phyloP scores from a whole-genome alignment of 164 flowering plant genomes.

The Berberis thunbergii region DNA sequence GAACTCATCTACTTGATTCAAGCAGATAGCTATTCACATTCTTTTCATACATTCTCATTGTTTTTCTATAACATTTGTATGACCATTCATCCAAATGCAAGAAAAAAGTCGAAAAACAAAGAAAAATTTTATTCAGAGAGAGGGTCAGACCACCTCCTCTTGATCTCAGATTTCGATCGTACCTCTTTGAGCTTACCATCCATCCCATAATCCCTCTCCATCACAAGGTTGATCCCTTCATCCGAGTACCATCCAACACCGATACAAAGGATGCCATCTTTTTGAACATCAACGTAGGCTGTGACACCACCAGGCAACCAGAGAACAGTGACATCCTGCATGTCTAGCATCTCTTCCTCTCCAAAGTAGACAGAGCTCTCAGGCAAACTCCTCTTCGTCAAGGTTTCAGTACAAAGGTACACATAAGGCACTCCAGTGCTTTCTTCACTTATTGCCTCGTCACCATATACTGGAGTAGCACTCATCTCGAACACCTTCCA shows the following conservation, averaged over 20 bases:
- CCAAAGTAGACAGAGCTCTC: slow-evolving; percentile 58
- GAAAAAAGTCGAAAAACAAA: neutral
- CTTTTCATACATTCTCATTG: too few relatives aligned
- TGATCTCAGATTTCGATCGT: slow-evolving; percentile 69
- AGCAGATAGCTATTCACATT: too few relatives aligned
- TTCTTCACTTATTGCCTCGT: slow-evolving; percentile 26
- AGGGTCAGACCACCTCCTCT: slow-evolving; percentile 85
- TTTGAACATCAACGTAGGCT: slow-evolving; percentile 63
- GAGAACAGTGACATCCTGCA: slow-evolving; percentile 70
- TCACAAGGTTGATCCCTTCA: slow-evolving; percentile 89
- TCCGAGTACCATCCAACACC: slow-evolving; percentile 96
- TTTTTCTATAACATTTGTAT: too few relatives aligned
- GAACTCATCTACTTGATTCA: too few relatives aligned
- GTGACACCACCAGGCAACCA: slow-evolving; percentile 98
- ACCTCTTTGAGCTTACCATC: slow-evolving; percentile 94
- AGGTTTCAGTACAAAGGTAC: slow-evolving; percentile 76
- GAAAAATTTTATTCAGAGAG: slow-evolving; percentile 19
- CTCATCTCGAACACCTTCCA: slow-evolving; percentile 95
- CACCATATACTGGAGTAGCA: slow-evolving; percentile 70
- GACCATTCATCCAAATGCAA: neutral
- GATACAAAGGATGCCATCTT: slow-evolving; percentile 77
- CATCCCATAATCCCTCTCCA: slow-evolving; percentile 89
- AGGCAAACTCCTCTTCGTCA: slow-evolving; percentile 76
- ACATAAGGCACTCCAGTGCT: slow-evolving; percentile 43
- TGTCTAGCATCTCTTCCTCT: slow-evolving; percentile 82